Evolutionary conservation across 768 basidiomycete species (phyloP).

Genomic region (Amanita jacksonii): DNA sequence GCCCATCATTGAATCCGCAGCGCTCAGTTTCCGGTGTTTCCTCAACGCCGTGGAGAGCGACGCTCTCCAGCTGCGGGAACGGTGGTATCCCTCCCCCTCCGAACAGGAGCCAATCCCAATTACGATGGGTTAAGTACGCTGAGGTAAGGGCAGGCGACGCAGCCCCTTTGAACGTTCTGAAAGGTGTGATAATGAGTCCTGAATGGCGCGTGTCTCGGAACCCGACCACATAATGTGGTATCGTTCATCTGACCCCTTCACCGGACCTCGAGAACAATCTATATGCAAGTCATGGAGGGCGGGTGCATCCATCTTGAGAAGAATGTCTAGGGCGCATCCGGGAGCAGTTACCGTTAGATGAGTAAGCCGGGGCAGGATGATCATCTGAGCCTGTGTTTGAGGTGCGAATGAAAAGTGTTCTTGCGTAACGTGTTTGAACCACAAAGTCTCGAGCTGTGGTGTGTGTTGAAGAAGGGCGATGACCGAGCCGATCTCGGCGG

Average conservation of each 20-base stretch:
- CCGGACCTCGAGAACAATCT: constrained; percentile 2
- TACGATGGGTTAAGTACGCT: not conserved
- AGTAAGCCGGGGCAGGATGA: constrained; percentile 5
- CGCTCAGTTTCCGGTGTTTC: not conserved
- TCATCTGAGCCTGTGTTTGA: not conserved
- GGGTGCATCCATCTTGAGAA: constrained; percentile 6
- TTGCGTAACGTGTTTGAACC: constrained; percentile 4
- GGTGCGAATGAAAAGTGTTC: not conserved
- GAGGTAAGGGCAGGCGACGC: not conserved
- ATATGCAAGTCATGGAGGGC: constrained; percentile 7
- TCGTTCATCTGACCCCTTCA: not conserved
- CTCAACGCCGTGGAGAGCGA: not conserved
- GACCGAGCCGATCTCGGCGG: not conserved
- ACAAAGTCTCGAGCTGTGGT: constrained; percentile 8
- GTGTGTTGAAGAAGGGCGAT: constrained; percentile 5
- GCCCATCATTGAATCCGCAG: not conserved
- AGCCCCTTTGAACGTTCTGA: not conserved
- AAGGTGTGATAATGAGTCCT: not conserved
- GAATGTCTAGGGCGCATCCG: constrained; percentile 4
- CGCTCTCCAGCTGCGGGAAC: not conserved
- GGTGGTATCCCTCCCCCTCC: not conserved
- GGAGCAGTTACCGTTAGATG: constrained; percentile 3
- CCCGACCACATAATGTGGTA: not conserved
- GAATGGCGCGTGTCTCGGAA: not conserved
- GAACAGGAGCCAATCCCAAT: not conserved